A percentile compares a stretch with the other conserved stretches of the same genome.
Conservation (phyloP, 108 stramenopile species). For the Nitzschia sp. region DNA sequence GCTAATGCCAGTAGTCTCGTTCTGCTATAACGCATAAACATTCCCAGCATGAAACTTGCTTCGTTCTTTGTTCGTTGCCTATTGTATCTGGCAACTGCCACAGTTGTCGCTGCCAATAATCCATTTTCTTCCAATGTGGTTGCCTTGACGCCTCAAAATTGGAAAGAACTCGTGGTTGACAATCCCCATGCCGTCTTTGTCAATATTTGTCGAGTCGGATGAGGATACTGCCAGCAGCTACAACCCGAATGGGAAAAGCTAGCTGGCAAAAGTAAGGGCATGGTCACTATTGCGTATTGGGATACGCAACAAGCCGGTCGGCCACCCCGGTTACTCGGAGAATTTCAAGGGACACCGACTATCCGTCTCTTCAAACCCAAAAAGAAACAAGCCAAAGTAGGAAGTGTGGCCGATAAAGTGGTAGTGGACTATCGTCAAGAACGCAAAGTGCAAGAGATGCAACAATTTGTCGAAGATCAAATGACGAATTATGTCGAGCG, state of each 20-base stretch:
- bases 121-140: conserved; percentile 66
- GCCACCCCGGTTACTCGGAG: conserved; percentile 54
- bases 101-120: neutral
- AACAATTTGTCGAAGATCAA: conserved; percentile 51
- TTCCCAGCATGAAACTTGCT: too few relatives aligned
- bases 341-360: conserved; percentile 66
- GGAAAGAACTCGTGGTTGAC: conserved; percentile 61
- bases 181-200: conserved; percentile 62
- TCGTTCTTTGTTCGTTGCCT: too few relatives aligned
- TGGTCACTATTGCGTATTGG: conserved; percentile 71
- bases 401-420: conserved; percentile 49
- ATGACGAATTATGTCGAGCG: conserved; percentile 61
- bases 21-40: too few relatives aligned
- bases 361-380: conserved; percentile 64
- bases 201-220: conserved; percentile 70
- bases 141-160: conserved; percentile 54
- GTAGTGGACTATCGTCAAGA: conserved; percentile 66
- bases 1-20: too few relatives aligned
- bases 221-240: conserved; percentile 79
- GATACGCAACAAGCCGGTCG: conserved; percentile 59
- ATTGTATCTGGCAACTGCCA: too few relatives aligned
- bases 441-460: conserved; percentile 60
- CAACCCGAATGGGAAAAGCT: conserved; percentile 73
- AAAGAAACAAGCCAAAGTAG: conserved; percentile 44
- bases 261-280: conserved; percentile 51